A percentile compares a stretch with the other conserved stretches of the same genome.
Evolutionary conservation across 148 eudicot genomes (phyloP).

Genomic region (Vaccinium corymbosum): DNA sequence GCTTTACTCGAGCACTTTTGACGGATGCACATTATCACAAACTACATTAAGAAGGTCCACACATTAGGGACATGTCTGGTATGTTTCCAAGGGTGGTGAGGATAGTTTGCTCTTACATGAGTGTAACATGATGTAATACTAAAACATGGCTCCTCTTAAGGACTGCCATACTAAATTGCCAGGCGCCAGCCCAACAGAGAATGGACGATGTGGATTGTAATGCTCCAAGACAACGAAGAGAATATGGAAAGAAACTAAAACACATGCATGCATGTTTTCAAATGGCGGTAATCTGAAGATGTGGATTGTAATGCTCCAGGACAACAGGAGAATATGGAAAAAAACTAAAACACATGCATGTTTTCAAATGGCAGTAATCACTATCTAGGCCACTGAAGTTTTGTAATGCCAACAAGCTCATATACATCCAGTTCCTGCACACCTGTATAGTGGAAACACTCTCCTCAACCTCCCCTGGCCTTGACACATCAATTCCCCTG

Average conservation of each 20-base stretch:
- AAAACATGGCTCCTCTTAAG: neutral
- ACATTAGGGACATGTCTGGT: neutral
- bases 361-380: neutral
- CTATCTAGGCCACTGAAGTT: conserved; percentile 7
- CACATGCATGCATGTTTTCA: neutral
- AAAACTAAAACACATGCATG: neutral
- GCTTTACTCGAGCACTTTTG: neutral
- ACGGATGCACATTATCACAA: neutral
- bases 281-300: neutral
- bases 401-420: conserved; percentile 3
- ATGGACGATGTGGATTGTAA: neutral
- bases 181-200: neutral
- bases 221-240: neutral
- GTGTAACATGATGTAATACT: neutral
- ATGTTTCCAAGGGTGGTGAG: neutral
- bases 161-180: neutral
- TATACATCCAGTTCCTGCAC: neutral
- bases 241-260: neutral
- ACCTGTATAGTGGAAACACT: conserved; percentile 80
- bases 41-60: neutral
- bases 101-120: neutral
- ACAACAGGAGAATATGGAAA: neutral
- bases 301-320: neutral
- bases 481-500: conserved; percentile 88
- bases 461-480: conserved; percentile 74